Percentiles rank a stretch among this genome's conserved stretches.
Evolutionary conservation across 176 grass and related monocot species (phyloP).

Genomic region (Bolboschoenus planiculmis): DNA sequence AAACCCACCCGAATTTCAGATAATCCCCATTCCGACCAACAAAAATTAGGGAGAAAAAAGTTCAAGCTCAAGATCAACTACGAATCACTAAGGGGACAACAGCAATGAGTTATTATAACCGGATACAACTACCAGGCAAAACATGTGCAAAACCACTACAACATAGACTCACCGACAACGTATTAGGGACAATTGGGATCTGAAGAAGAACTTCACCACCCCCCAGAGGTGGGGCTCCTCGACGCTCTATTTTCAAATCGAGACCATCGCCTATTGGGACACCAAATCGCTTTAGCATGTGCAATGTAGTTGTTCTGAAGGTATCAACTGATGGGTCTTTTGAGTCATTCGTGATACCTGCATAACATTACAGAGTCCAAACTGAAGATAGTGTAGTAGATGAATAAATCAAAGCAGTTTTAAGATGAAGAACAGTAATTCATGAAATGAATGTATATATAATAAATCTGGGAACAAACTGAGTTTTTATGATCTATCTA

Average conservation of each 20-base stretch:
- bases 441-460: not conserved
- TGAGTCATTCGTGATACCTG: conserved; percentile 90
- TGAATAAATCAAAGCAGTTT: not conserved
- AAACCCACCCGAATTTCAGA: not conserved
- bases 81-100: not conserved
- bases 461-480: not conserved
- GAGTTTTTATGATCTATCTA: not conserved
- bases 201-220: conserved; percentile 74
- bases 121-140: not conserved
- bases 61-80: not conserved
- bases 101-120: not conserved
- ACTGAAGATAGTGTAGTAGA: not conserved
- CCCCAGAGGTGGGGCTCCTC: conserved; percentile 72
- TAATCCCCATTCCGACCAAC: not conserved
- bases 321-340: conserved; percentile 75
- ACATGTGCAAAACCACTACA: not conserved
- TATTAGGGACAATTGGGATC: conserved; percentile 54
- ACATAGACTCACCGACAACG: conserved; percentile 41
- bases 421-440: not conserved
- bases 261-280: conserved; percentile 78
- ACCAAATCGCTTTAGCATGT: conserved; percentile 84
- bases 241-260: conserved; percentile 73
- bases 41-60: not conserved
- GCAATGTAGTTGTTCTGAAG: conserved; percentile 63
- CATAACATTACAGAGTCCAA: not conserved